phyloP scores from a whole-genome alignment of 805 yeast genomes.

The Scheffersomyces spartinae region DNA sequence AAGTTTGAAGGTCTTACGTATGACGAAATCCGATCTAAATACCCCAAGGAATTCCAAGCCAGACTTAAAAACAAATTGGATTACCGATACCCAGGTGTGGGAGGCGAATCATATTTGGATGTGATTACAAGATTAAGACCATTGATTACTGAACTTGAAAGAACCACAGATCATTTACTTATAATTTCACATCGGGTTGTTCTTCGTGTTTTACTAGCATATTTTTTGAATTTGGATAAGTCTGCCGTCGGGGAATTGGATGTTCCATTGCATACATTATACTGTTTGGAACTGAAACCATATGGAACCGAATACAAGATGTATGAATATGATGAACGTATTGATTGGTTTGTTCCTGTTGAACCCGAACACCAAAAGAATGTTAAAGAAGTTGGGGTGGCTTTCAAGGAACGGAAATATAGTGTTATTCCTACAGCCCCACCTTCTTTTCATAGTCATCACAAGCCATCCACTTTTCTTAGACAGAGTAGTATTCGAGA shows the following conservation, averaged over 20 bases:
- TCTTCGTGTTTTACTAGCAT: slow-evolving; percentile 75
- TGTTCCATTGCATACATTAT: slow-evolving; percentile 86
- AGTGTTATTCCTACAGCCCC: slow-evolving; percentile 75
- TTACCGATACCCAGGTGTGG: slow-evolving; percentile 92
- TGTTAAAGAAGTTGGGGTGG: slow-evolving; percentile 61
- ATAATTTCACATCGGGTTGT: slow-evolving; percentile 87
- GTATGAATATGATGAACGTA: slow-evolving; percentile 72
- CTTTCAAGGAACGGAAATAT: slow-evolving; percentile 56
- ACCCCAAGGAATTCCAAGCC: slow-evolving; percentile 71
- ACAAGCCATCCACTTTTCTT: too few species aligned
- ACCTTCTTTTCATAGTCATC: too few species aligned
- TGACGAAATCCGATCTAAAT: slow-evolving; percentile 60
- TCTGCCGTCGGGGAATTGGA: slow-evolving; percentile 82
- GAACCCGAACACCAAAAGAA: slow-evolving; percentile 44
- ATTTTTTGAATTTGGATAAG: slow-evolving; percentile 72
- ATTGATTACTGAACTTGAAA: slow-evolving; percentile 81
- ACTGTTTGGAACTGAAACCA: slow-evolving; percentile 84
- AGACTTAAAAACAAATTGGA: slow-evolving; percentile 68
- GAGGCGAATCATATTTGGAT: slow-evolving; percentile 92
- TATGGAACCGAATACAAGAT: slow-evolving; percentile 91
- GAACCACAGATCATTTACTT: slow-evolving; percentile 79
- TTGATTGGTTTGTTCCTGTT: slow-evolving; percentile 69
- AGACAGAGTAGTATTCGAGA: too few species aligned
- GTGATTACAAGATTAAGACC: slow-evolving; percentile 86
- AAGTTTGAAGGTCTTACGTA: slow-evolving; percentile 89